These are phyloP conservation scores for Alternaria postmessia DNA, from an alignment of 2,329 filamentous ascomycete genomes.

Conservation along the genomic window DNA sequence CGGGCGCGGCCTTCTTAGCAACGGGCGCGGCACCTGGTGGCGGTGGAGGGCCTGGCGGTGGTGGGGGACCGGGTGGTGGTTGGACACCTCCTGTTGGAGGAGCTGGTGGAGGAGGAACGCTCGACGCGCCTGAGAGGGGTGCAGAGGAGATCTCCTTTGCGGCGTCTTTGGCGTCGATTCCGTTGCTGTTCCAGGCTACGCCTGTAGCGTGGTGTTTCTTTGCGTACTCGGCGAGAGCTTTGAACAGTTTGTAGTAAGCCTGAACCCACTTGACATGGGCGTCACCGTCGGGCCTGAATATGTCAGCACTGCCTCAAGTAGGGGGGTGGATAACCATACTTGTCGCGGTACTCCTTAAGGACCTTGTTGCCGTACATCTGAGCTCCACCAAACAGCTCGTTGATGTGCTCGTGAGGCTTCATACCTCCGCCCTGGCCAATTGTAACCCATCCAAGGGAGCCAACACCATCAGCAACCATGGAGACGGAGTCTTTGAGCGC, in stretches of 20 bases:
- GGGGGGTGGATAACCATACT: constrained; percentile 57
- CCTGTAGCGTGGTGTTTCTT: constrained; percentile 83
- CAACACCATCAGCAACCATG: constrained; percentile 88
- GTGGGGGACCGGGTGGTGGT: constrained; percentile 71
- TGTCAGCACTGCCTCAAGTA: constrained; percentile 22
- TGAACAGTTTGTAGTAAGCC: constrained; percentile 90
- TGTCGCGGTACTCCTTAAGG: constrained; percentile 87
- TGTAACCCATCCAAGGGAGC: constrained; percentile 88
- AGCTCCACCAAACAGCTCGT: constrained; percentile 81
- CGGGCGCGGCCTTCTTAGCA: constrained; percentile 59
- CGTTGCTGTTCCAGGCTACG: constrained; percentile 85
- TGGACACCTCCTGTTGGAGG: constrained; percentile 66
- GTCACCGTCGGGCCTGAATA: constrained; percentile 67
- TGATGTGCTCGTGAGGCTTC: constrained; percentile 85
- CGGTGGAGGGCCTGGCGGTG: constrained; percentile 60
- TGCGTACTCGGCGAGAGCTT: constrained; percentile 81
- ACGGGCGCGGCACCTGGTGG: constrained; percentile 59
- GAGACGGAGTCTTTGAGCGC: constrained; percentile 82
- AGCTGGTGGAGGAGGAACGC: constrained; percentile 71
- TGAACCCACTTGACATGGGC: constrained; percentile 86
- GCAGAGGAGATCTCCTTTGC: constrained; percentile 65
- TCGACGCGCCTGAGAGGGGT: constrained; percentile 58
- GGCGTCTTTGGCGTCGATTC: constrained; percentile 74
- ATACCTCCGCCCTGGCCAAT: constrained; percentile 64
- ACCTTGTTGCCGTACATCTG: constrained; percentile 97